Evolutionary conservation across 331 rosid genomes (phyloP).

Genomic region (Acacia concinna): DNA sequence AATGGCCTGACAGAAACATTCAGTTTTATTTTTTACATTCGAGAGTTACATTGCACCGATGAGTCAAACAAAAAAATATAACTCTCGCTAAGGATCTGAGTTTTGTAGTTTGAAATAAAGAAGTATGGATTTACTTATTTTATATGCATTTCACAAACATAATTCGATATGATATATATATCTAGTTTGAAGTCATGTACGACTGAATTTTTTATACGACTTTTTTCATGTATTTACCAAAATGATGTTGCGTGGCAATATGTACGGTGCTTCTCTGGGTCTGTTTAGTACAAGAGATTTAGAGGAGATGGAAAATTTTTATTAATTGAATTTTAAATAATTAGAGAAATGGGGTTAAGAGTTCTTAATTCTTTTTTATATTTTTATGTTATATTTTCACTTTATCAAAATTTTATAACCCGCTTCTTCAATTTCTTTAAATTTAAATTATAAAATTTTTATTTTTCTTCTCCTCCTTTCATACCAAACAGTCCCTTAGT

Average conservation of each 20-base stretch:
- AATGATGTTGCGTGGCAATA: not conserved
- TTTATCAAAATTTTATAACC: too few species aligned
- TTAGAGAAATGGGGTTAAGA: too few species aligned
- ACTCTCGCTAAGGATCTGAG: not conserved
- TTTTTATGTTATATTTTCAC: too few species aligned
- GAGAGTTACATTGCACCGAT: not conserved
- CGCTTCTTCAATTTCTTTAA: too few species aligned
- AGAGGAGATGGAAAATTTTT: too few species aligned
- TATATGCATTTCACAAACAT: not conserved
- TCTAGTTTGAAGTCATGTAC: not conserved
- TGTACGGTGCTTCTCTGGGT: not conserved
- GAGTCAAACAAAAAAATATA: not conserved
- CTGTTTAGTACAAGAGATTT: too few species aligned
- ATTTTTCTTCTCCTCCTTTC: too few species aligned
- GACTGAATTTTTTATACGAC: not conserved
- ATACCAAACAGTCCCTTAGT: too few species aligned
- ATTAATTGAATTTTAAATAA: too few species aligned
- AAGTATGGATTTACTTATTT: not conserved
- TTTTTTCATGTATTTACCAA: not conserved
- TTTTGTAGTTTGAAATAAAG: not conserved
- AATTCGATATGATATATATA: not conserved
- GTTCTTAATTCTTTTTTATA: too few species aligned
- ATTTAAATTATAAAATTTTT: too few species aligned
- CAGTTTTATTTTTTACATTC: not conserved
- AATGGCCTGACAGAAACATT: not conserved